Base-by-base conservation (phyloP, 306 rosid genomes). In the Rubus parviflorus region DNA sequence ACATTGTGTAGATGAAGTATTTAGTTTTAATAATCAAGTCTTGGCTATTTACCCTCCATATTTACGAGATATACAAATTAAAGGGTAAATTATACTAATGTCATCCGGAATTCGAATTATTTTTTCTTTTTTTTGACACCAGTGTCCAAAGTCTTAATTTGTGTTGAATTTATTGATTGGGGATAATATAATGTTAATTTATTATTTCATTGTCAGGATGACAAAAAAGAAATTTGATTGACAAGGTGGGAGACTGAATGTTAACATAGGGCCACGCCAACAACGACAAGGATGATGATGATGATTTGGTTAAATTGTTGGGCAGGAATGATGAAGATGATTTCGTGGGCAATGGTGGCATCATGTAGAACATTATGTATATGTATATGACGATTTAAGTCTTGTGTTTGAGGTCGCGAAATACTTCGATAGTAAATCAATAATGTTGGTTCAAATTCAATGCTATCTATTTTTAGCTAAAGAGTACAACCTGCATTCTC, bases 191-290 rank as follows among this genome's bases (percentile, higher is more conserved):
- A 35, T 64, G 69, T 64, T 37, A 0, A 64, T 38, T 6, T 17
- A 64, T 64, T 64, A 64, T 64, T 64, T 64, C 23, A 64, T 42
- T 64, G 13, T 38, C 47, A 64, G 69, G 69, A 64, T 64, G 69
- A 16, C 69, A 15, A 17, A 37, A 64, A 38, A 64, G 69, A 64
- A 37, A 38, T 7, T 38, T 64, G 69, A 64, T 64, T 16, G 22
- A 64, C 67, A 30, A 61, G 67, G 42, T 37, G 41, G 69, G 46
- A 64, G 23, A 13, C 46, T 30, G 68, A 37, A 14, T 15, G 11
- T 35, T 4, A 61, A 37, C 68, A 15, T 37, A 62, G 22, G 12
- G 68, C 7, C 19, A 63, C 17, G 45, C 20, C 17, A 4, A 7
- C 22, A 14, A 61, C 13, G 10, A 52, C 35, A 20, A 11, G 23